A percentile compares a stretch with the other conserved stretches of the same genome.
Conservation (phyloP, 2,329 filamentous ascomycete genomes). For the Aspergillus ochraceoroseus region DNA sequence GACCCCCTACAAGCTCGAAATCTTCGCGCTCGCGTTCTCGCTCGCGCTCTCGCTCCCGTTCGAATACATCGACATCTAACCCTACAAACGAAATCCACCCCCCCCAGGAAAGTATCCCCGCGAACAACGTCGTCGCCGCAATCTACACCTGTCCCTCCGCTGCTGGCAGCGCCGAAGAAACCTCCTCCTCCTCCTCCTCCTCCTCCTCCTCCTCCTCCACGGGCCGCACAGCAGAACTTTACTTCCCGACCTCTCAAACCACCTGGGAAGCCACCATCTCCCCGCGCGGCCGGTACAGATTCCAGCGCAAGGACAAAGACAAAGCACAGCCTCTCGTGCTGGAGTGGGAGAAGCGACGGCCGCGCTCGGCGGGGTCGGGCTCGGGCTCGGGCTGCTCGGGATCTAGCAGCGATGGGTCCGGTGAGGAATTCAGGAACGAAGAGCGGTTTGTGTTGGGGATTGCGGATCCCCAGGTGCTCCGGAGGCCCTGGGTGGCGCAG, state of each 20-base stretch:
- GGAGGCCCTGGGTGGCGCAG: conserved; percentile 18
- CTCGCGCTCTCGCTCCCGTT: too few relatives aligned
- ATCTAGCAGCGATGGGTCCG: too few relatives aligned
- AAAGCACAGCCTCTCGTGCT: neutral
- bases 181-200: too few relatives aligned
- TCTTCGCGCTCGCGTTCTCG: too few relatives aligned
- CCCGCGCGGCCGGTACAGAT: conserved; percentile 7
- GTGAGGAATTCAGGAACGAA: neutral
- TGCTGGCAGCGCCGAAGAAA: too few relatives aligned
- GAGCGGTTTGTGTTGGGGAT: conserved; percentile 16
- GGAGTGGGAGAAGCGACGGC: conserved; percentile 16
- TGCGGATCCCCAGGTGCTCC: conserved; percentile 1
- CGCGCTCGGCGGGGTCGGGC: neutral
- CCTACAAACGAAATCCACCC: too few relatives aligned
- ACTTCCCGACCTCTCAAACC: neutral
- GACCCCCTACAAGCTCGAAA: too few relatives aligned
- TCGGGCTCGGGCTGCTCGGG: too few relatives aligned
- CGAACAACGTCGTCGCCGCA: conserved; percentile 6
- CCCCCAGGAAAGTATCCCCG: too few relatives aligned
- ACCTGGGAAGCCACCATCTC: conserved; percentile 2
- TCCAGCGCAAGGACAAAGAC: conserved; percentile 1
- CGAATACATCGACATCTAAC: too few relatives aligned
- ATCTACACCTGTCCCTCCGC: conserved; percentile 9
- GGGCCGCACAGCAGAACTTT: conserved; percentile 13
- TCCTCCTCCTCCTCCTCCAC: too few relatives aligned